Evolutionary conservation across 768 basidiomycete genomes (phyloP).

Genomic region (Galerina sulciceps): DNA sequence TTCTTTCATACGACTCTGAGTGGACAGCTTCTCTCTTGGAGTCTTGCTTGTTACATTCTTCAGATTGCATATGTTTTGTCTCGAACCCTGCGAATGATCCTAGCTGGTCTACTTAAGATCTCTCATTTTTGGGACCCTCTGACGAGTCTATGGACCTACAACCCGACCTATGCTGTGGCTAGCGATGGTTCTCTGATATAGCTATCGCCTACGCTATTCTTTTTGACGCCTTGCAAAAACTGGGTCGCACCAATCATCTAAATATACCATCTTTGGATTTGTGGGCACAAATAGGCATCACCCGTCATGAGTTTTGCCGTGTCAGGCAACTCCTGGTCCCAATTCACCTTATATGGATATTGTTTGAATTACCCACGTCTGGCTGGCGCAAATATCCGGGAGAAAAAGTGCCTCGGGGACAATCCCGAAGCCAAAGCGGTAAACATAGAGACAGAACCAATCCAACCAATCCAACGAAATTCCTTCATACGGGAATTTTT

Average conservation of each 20-base stretch:
- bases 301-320: background rate
- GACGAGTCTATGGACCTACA: too few species aligned
- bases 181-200: too few species aligned
- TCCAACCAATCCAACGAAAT: slow-evolving; percentile 7
- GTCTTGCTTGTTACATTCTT: too few species aligned
- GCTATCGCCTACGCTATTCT: too few species aligned
- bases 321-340: background rate
- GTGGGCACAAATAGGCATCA: background rate
- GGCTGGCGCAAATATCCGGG: background rate
- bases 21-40: too few species aligned
- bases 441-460: background rate
- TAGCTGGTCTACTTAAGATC: too few species aligned
- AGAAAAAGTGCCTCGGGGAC: slow-evolving; percentile 11
- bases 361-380: background rate
- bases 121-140: too few species aligned
- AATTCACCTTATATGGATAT: background rate
- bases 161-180: too few species aligned
- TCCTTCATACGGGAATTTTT: background rate
- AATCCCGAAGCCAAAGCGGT: slow-evolving; percentile 3
- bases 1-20: too few species aligned
- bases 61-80: too few species aligned
- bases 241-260: background rate
- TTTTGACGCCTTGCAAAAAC: background rate
- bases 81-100: too few species aligned
- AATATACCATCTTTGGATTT: background rate